Percentiles rank a stretch among this genome's conserved stretches.
Conservation (phyloP, 2,329 filamentous ascomycete species). For the Fusarium sp. region DNA sequence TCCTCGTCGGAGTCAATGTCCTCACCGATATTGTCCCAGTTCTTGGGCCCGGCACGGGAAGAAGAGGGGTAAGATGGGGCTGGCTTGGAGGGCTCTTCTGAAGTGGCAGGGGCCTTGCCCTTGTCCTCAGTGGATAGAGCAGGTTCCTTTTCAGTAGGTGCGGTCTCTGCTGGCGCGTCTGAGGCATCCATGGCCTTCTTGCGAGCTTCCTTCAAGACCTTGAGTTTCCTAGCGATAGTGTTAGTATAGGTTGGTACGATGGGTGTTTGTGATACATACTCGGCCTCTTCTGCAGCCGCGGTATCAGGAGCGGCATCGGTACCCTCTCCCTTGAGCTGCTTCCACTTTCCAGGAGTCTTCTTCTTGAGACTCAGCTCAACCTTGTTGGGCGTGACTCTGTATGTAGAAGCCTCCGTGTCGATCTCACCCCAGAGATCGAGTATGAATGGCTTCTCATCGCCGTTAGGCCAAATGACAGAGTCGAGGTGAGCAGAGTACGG, state of each 20-base stretch:
- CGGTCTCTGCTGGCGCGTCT: not conserved
- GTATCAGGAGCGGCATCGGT: not conserved
- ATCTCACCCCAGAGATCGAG: conserved; percentile 77
- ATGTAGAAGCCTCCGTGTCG: conserved; percentile 72
- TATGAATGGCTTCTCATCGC: conserved; percentile 74
- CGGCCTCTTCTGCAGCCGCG: conserved; percentile 20
- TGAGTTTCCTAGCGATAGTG: conserved; percentile 26
- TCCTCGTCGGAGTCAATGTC: conserved; percentile 71
- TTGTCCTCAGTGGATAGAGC: conserved; percentile 17
- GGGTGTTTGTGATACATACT: conserved; percentile 37
- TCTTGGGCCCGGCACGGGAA: conserved; percentile 84
- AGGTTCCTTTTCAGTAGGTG: conserved; percentile 8
- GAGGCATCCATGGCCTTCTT: conserved; percentile 43
- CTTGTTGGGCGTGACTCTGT: conserved; percentile 81
- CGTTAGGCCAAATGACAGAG: conserved; percentile 56
- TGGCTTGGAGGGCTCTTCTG: conserved; percentile 12
- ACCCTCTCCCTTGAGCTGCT: conserved; percentile 48
- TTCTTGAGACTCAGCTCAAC: conserved; percentile 84
- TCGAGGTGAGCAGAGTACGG: conserved; percentile 49
- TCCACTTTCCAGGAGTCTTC: conserved; percentile 78
- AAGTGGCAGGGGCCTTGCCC: conserved; percentile 15
- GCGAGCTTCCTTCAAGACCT: conserved; percentile 39
- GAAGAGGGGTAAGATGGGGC: conserved; percentile 86
- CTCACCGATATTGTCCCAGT: conserved; percentile 86
- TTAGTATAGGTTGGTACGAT: conserved; percentile 8